Evolutionary conservation across 169 alveolate species (phyloP).

Genomic region (Eimeria tenella): DNA sequence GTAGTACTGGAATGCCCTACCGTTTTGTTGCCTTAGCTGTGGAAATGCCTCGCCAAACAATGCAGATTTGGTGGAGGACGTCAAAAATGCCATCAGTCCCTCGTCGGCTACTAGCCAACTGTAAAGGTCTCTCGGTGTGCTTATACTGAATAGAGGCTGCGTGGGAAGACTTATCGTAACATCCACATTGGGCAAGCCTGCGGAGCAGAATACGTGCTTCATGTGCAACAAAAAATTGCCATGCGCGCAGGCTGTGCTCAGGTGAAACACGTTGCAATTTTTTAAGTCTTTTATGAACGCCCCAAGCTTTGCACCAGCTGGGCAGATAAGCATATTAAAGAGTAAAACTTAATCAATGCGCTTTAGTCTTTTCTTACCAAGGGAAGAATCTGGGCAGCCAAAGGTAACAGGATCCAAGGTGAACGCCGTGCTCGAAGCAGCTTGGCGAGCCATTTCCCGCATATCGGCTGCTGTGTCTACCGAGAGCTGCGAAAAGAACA

Average conservation of each 20-base stretch:
- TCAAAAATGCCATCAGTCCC: constrained; percentile 16
- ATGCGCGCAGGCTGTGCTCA: not conserved
- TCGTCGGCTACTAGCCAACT: constrained; percentile 59
- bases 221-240: not conserved
- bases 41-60: constrained; percentile 15
- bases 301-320: too few species aligned
- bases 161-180: constrained; percentile 27
- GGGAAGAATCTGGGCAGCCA: constrained; percentile 40
- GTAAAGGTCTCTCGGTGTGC: constrained; percentile 36
- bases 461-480: constrained; percentile 24
- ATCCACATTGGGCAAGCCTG: not conserved
- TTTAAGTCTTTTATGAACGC: not conserved
- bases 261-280: not conserved
- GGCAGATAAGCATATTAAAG: too few species aligned
- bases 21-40: not conserved
- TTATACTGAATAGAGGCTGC: constrained; percentile 22
- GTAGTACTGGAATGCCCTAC: not conserved
- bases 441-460: constrained; percentile 39
- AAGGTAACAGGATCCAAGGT: constrained; percentile 19
- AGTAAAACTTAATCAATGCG: too few species aligned
- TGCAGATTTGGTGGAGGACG: not conserved
- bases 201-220: not conserved
- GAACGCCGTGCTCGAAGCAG: constrained; percentile 7
- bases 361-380: not conserved
- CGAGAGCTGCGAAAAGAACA: constrained; percentile 27